Conservation (phyloP, 805 yeast species). For the Ogataea paraovalis region DNA sequence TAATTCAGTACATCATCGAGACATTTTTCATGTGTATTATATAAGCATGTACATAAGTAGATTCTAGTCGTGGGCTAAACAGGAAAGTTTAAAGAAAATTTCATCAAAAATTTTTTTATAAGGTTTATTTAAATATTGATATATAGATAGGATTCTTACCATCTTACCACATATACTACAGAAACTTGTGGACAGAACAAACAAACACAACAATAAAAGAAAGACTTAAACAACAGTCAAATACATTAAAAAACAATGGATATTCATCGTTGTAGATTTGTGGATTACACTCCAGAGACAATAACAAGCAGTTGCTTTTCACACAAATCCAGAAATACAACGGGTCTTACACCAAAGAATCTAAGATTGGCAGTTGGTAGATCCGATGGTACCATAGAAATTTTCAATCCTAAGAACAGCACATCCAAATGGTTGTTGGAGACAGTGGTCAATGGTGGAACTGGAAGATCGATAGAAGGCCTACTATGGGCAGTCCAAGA, state of each 20-base stretch:
- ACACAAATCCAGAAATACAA: conserved; percentile 42
- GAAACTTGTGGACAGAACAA: too few relatives aligned
- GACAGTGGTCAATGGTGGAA: conserved; percentile 66
- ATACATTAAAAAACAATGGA: conserved; percentile 50
- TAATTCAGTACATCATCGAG: too few relatives aligned
- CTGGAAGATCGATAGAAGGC: conserved; percentile 84
- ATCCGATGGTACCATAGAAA: conserved; percentile 90
- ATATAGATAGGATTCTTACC: too few relatives aligned
- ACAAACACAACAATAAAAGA: too few relatives aligned
- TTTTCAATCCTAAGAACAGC: conserved; percentile 72
- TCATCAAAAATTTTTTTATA: not conserved
- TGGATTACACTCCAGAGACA: conserved; percentile 81
- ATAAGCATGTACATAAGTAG: too few relatives aligned
- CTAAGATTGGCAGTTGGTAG: conserved; percentile 87
- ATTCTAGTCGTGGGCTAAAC: not conserved
- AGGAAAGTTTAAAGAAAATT: not conserved
- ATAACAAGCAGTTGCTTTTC: conserved; percentile 81
- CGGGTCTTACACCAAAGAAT: conserved; percentile 44
- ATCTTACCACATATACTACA: too few relatives aligned
- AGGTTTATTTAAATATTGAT: too few relatives aligned
- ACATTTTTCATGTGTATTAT: too few relatives aligned
- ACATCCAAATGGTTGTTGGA: conserved; percentile 80
- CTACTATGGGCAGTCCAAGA: conserved; percentile 63
- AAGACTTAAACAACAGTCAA: too few relatives aligned
- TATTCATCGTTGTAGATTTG: conserved; percentile 88